These are phyloP conservation scores for Cicer judaicum DNA, from an alignment of 306 rosid genomes.

Conservation along the genomic window DNA sequence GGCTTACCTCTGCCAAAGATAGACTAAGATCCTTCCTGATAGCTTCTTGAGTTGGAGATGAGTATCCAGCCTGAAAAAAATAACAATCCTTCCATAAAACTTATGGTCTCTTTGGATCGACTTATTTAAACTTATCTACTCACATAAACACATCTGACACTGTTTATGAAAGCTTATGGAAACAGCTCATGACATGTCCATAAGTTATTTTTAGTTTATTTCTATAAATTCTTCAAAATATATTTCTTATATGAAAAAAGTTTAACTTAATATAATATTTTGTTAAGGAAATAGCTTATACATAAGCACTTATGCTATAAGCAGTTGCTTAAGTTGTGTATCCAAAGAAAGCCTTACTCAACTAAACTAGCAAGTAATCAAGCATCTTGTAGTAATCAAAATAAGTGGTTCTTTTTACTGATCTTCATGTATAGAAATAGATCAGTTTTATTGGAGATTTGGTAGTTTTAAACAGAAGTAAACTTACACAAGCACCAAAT, in stretches of 20 bases:
- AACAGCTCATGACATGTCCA: no score
- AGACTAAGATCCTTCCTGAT: conserved; percentile 69
- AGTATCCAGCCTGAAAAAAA: conserved; percentile 77
- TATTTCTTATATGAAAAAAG: no score
- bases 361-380: neutral
- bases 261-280: no score
- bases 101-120: neutral
- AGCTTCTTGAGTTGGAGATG: conserved; percentile 86
- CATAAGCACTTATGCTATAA: no score
- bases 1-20: conserved; percentile 69
- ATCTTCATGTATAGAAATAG: neutral
- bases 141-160: no score
- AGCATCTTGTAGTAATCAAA: neutral
- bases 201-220: no score
- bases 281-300: no score
- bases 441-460: no score
- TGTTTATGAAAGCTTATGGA: no score
- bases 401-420: neutral
- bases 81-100: conserved; percentile 15
- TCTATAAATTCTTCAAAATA: no score
- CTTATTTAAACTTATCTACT: no score
- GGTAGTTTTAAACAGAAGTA: neutral
- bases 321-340: no score
- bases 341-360: neutral
- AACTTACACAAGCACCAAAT: conserved; percentile 85